phyloP scores from a whole-genome alignment of 768 basidiomycete species.

The Thelephora aurantiotincta region DNA sequence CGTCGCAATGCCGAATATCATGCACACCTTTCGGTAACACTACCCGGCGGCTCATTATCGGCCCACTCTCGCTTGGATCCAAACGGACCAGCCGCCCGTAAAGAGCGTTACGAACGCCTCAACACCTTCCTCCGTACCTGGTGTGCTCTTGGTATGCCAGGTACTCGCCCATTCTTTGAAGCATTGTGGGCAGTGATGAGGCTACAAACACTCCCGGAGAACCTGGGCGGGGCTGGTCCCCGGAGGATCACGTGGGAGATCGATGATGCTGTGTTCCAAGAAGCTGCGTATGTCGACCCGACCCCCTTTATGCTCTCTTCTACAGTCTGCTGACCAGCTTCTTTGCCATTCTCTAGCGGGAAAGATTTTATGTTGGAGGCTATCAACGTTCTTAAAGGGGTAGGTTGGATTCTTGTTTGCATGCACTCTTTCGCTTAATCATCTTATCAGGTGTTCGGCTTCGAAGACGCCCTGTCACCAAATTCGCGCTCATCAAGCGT shows the following conservation, averaged over 20 bases:
- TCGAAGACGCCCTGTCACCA: slow-evolving; percentile 45
- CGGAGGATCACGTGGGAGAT: slow-evolving; percentile 77
- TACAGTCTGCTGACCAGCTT: slow-evolving; percentile 9
- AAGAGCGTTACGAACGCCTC: slow-evolving; percentile 67
- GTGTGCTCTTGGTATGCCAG: slow-evolving; percentile 81
- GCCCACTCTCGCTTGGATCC: slow-evolving; percentile 63
- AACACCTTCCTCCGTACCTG: slow-evolving; percentile 65
- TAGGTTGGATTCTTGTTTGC: slow-evolving; percentile 27
- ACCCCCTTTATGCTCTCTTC: slow-evolving; percentile 6
- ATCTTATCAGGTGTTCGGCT: slow-evolving; percentile 40
- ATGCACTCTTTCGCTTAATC: slow-evolving; percentile 9
- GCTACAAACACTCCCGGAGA: slow-evolving; percentile 66
- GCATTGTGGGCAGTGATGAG: slow-evolving; percentile 69
- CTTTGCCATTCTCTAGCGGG: slow-evolving; percentile 38
- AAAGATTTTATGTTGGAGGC: slow-evolving; percentile 93
- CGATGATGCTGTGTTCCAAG: slow-evolving; percentile 89
- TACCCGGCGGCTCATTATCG: slow-evolving; percentile 67
- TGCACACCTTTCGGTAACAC: slow-evolving; percentile 67
- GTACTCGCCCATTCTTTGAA: slow-evolving; percentile 78
- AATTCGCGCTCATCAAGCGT: slow-evolving; percentile 14
- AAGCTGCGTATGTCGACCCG: slow-evolving; percentile 63
- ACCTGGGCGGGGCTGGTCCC: slow-evolving; percentile 67
- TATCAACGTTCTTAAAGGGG: slow-evolving; percentile 82
- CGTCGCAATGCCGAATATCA: slow-evolving; percentile 74
- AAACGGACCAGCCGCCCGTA: slow-evolving; percentile 43